A percentile compares a stretch with the other conserved stretches of the same genome.
Conservation (phyloP, 352 stramenopile genomes). For the Pythium rishiriense region DNA sequence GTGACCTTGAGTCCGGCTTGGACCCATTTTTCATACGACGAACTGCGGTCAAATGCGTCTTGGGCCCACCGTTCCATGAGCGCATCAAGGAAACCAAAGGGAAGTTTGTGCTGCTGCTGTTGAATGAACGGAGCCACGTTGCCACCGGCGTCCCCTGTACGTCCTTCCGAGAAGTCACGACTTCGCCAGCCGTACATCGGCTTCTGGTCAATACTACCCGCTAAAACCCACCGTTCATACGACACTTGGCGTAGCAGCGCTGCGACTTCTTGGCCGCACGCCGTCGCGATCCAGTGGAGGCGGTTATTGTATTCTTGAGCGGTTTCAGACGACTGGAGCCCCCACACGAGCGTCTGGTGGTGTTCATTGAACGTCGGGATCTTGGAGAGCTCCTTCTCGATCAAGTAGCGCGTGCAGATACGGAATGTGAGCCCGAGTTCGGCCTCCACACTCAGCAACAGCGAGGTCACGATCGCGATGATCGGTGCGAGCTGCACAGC, state of each 20-base stretch:
- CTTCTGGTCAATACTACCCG: conserved; percentile 41
- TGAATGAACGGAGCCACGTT: conserved; percentile 17
- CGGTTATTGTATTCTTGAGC: conserved; percentile 50
- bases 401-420: conserved; percentile 56
- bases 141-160: conserved; percentile 29
- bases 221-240: conserved; percentile 50
- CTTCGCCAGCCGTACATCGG: conserved; percentile 52
- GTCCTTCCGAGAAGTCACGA: conserved; percentile 43
- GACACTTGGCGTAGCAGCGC: conserved; percentile 43
- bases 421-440: conserved; percentile 47
- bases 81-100: conserved; percentile 49
- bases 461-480: conserved; percentile 37
- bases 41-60: conserved; percentile 42
- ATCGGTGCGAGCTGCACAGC: conserved; percentile 45
- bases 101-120: conserved; percentile 35
- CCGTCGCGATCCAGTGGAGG: conserved; percentile 53
- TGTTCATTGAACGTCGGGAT: conserved; percentile 43
- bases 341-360: conserved; percentile 54
- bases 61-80: conserved; percentile 47
- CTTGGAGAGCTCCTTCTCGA: conserved; percentile 45
- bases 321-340: conserved; percentile 46
- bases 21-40: conserved; percentile 39
- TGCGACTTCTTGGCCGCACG: conserved; percentile 41
- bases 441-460: conserved; percentile 37
- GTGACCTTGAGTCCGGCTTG: conserved; percentile 44